A percentile compares a stretch with the other conserved stretches of the same genome.
Evolutionary conservation across 768 basidiomycete genomes (phyloP).

Genomic region (Tricholoma bakamatsutake): DNA sequence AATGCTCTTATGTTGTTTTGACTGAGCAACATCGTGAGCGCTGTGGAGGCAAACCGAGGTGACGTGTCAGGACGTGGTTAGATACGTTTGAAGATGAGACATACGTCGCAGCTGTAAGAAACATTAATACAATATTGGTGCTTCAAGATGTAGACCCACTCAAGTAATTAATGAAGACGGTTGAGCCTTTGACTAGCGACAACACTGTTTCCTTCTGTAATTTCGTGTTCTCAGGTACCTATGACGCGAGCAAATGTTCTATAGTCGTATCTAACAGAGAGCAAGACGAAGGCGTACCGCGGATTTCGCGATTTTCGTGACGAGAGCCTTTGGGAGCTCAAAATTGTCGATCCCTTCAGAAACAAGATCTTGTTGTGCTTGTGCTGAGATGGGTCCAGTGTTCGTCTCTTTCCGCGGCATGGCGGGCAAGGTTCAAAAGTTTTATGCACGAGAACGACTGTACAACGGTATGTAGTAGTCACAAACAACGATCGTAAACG

Average conservation of each 20-base stretch:
- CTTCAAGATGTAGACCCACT: constrained; percentile 40
- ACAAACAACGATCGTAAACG: too few species aligned
- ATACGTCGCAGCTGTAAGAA: constrained; percentile 43
- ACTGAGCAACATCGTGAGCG: constrained; percentile 84
- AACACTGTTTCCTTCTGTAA: constrained; percentile 86
- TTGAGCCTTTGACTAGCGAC: constrained; percentile 82
- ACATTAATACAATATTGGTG: neutral
- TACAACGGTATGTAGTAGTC: too few species aligned
- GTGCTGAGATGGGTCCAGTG: constrained; percentile 54
- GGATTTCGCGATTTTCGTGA: constrained; percentile 82
- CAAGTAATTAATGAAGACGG: constrained; percentile 93
- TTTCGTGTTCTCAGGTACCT: constrained; percentile 85
- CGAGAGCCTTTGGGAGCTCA: constrained; percentile 78
- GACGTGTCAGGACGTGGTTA: constrained; percentile 10
- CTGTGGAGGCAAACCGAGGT: constrained; percentile 30
- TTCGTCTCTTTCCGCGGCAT: constrained; percentile 72
- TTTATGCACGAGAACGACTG: neutral
- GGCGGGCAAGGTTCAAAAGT: neutral
- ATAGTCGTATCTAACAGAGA: neutral
- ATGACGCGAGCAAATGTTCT: neutral
- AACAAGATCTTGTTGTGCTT: constrained; percentile 73
- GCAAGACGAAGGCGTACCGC: constrained; percentile 46
- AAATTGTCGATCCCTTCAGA: constrained; percentile 87
- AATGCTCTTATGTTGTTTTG: constrained; percentile 77
- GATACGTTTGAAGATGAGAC: constrained; percentile 12